Percentiles rank a stretch among this genome's conserved stretches.
phyloP scores from a whole-genome alignment of 2,329 filamentous ascomycete genomes.

The Ceratocystis smalleyi region DNA sequence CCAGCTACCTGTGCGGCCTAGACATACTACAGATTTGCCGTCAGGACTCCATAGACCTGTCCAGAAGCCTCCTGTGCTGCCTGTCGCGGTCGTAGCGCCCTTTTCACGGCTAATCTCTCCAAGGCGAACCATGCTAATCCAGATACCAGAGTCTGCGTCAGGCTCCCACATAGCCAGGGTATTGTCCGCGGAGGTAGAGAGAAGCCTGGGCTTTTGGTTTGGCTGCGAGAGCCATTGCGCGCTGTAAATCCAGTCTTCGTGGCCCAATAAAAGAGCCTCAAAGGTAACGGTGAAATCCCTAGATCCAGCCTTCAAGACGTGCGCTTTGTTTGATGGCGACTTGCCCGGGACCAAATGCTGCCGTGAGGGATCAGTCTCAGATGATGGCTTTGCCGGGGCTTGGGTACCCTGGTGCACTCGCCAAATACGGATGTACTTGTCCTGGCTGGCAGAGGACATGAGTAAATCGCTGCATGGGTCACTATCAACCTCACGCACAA shows the following conservation, averaged over 20 bases:
- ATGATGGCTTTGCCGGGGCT: slow-evolving; percentile 38
- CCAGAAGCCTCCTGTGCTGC: slow-evolving; percentile 93
- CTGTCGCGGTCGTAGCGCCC: slow-evolving; percentile 88
- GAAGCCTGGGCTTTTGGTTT: slow-evolving; percentile 48
- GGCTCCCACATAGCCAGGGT: slow-evolving; percentile 87
- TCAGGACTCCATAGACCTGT: slow-evolving; percentile 74
- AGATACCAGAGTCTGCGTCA: slow-evolving; percentile 70
- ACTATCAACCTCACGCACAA: slow-evolving; percentile 37
- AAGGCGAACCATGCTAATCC: slow-evolving; percentile 71
- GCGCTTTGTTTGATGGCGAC: slow-evolving; percentile 76
- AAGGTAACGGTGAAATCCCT: slow-evolving; percentile 71
- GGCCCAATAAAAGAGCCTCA: slow-evolving; percentile 80
- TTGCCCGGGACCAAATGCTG: slow-evolving; percentile 49
- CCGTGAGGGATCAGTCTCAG: slow-evolving; percentile 39
- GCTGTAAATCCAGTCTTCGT: slow-evolving; percentile 97
- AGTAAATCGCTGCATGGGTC: slow-evolving; percentile 48
- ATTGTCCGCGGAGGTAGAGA: slow-evolving; percentile 89
- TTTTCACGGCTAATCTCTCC: slow-evolving; percentile 92
- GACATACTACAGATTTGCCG: slow-evolving; percentile 57
- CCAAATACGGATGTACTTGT: slow-evolving; percentile 95
- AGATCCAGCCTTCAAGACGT: slow-evolving; percentile 49
- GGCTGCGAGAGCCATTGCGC: slow-evolving; percentile 47
- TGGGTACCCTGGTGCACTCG: slow-evolving; percentile 58
- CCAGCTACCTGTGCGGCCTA: slow-evolving; percentile 90
- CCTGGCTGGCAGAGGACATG: slow-evolving; percentile 85